Conservation (phyloP, 1,284 basidiomycete genomes). For the Rhodotorula sp. region DNA sequence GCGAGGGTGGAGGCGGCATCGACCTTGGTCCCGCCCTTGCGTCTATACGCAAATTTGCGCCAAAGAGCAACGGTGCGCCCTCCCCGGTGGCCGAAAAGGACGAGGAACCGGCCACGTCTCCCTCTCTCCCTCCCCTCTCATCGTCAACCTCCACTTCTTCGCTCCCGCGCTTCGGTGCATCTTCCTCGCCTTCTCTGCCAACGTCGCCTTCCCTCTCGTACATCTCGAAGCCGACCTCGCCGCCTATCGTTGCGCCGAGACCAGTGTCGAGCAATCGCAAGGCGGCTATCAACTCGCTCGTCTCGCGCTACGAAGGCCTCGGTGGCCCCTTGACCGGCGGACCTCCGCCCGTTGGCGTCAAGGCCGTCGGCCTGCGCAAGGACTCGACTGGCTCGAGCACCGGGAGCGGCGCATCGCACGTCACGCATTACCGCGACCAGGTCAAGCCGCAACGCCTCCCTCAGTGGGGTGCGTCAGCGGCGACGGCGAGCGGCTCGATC, state of each 20-base stretch:
- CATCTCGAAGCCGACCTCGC: constrained; percentile 8
- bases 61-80: constrained; percentile 2
- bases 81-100: constrained; percentile 10
- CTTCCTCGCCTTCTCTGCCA: neutral
- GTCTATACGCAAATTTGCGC: constrained; percentile 40
- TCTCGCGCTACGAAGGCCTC: constrained; percentile 40
- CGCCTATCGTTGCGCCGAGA: constrained; percentile 18
- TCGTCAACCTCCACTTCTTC: neutral
- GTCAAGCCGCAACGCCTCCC: constrained; percentile 5
- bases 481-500: neutral
- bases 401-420: neutral
- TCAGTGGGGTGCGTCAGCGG: constrained; percentile 3
- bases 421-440: neutral
- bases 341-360: constrained; percentile 11
- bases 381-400: constrained; percentile 15
- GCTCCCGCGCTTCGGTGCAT: neutral
- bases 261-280: constrained; percentile 13
- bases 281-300: constrained; percentile 37
- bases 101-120: constrained; percentile 6
- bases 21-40: constrained; percentile 40
- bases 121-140: neutral
- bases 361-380: constrained; percentile 16
- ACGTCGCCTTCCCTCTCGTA: neutral
- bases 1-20: constrained; percentile 29
- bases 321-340: constrained; percentile 12